Percentiles rank a stretch among this genome's conserved stretches.
These are phyloP conservation scores for Fusarium tjaetaba DNA, from an alignment of 2,329 filamentous ascomycete species.

Conservation along the genomic window DNA sequence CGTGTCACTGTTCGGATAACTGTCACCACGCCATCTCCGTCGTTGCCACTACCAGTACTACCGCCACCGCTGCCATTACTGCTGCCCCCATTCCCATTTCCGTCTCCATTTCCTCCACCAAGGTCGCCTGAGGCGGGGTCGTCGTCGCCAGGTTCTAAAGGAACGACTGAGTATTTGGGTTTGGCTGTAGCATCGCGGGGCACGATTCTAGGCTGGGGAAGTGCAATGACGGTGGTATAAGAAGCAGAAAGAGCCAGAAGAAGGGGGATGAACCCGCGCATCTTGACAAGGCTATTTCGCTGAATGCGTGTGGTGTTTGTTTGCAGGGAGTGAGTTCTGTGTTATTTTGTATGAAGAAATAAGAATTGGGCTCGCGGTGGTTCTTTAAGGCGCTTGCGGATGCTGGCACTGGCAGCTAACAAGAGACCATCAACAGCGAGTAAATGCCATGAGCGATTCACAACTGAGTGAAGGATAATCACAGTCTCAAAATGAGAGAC, in stretches of 20 bases:
- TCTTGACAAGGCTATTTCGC: slow-evolving; percentile 37
- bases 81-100: slow-evolving; percentile 11
- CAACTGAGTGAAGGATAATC: background rate
- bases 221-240: slow-evolving; percentile 40
- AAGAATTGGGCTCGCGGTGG: background rate
- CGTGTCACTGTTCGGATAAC: slow-evolving; percentile 49
- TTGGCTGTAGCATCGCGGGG: slow-evolving; percentile 40
- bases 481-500: background rate
- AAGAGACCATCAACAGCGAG: slow-evolving; percentile 15
- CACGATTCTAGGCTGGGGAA: slow-evolving; percentile 42
- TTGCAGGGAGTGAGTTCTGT: background rate
- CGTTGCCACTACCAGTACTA: slow-evolving; percentile 24
- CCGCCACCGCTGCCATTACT: slow-evolving; percentile 22
- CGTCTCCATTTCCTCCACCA: slow-evolving; percentile 30
- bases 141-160: slow-evolving; percentile 48
- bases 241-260: slow-evolving; percentile 46
- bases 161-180: slow-evolving; percentile 53
- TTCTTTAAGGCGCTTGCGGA: slow-evolving; percentile 8
- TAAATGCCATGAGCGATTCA: slow-evolving; percentile 16
- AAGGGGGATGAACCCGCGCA: slow-evolving; percentile 46
- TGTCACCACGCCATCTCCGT: slow-evolving; percentile 43
- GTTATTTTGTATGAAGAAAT: background rate
- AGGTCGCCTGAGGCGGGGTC: slow-evolving; percentile 34
- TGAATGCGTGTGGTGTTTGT: background rate
- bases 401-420: slow-evolving; percentile 28